Evolutionary conservation across 768 basidiomycete genomes (phyloP).

Genomic region (Rhizopogon vesiculosus): DNA sequence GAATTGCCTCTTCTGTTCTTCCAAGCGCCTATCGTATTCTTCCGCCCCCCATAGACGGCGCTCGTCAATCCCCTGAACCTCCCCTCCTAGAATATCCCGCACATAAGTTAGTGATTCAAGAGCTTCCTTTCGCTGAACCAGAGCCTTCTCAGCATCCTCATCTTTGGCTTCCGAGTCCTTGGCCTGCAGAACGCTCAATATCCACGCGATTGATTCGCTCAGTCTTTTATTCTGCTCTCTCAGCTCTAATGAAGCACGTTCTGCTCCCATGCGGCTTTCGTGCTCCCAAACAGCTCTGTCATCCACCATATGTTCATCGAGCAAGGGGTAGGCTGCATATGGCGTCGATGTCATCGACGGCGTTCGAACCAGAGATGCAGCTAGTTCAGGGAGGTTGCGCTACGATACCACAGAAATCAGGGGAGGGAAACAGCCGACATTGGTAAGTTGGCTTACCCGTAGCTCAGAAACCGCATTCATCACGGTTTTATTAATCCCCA

Average conservation of each 20-base stretch:
- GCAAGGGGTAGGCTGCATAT: constrained; percentile 54
- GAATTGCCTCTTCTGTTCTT: constrained; percentile 11
- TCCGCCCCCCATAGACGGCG: constrained; percentile 59
- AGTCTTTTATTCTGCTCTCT: constrained; percentile 57
- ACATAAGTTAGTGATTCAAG: constrained; percentile 75
- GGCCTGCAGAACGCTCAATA: constrained; percentile 64
- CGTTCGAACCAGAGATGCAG: constrained; percentile 59
- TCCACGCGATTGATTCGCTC: constrained; percentile 69
- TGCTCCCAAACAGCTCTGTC: constrained; percentile 71
- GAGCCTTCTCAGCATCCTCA: constrained; percentile 35
- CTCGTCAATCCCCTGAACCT: constrained; percentile 53
- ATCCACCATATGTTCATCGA: constrained; percentile 50
- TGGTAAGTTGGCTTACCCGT: constrained; percentile 42
- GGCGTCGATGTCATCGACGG: constrained; percentile 32
- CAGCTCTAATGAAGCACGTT: constrained; percentile 53
- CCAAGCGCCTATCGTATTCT: constrained; percentile 36
- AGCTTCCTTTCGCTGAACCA: constrained; percentile 51
- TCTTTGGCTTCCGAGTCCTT: constrained; percentile 42
- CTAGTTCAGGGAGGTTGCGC: constrained; percentile 86
- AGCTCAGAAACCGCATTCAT: constrained; percentile 78
- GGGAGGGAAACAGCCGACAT: background rate
- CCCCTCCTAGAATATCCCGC: constrained; percentile 63
- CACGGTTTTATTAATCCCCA: constrained; percentile 81
- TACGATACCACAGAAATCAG: constrained; percentile 24
- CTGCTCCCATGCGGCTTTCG: constrained; percentile 63